phyloP scores from a whole-genome alignment of 331 rosid genomes.

The Pyrus hybrid region DNA sequence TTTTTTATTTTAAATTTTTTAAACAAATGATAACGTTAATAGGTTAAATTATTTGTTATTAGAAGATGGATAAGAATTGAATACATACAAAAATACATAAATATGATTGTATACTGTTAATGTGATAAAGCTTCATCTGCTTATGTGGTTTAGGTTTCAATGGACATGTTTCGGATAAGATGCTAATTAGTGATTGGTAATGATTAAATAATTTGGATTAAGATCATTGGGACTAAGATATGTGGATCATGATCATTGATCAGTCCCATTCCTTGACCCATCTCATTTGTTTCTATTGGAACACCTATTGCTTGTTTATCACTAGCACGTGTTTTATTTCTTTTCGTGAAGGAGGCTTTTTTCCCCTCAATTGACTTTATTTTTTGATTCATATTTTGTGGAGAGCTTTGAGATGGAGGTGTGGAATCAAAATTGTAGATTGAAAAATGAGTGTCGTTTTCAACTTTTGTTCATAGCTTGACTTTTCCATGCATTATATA shows the following conservation, averaged over 20 bases:
- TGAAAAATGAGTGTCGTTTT: not conserved
- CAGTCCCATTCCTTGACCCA: not conserved
- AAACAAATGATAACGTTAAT: accelerated
- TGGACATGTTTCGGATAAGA: not conserved
- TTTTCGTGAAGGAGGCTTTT: not conserved
- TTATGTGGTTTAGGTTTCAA: not conserved
- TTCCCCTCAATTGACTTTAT: no score
- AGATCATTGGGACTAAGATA: not conserved
- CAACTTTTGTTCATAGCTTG: not conserved
- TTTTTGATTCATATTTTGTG: not conserved
- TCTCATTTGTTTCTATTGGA: not conserved
- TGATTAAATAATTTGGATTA: not conserved
- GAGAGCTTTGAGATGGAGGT: not conserved
- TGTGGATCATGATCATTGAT: not conserved
- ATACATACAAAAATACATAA: no score
- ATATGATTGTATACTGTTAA: no score
- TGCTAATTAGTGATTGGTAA: not conserved
- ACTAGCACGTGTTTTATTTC: not conserved
- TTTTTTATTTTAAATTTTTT: no score
- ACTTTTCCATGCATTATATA: not conserved
- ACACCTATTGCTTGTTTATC: not conserved
- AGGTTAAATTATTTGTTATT: no score
- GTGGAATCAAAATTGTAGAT: not conserved
- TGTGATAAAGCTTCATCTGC: no score
- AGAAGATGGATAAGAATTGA: accelerated